Conservation (phyloP, 1,139 yeast genomes). For the Lodderomyces beijingensis region DNA sequence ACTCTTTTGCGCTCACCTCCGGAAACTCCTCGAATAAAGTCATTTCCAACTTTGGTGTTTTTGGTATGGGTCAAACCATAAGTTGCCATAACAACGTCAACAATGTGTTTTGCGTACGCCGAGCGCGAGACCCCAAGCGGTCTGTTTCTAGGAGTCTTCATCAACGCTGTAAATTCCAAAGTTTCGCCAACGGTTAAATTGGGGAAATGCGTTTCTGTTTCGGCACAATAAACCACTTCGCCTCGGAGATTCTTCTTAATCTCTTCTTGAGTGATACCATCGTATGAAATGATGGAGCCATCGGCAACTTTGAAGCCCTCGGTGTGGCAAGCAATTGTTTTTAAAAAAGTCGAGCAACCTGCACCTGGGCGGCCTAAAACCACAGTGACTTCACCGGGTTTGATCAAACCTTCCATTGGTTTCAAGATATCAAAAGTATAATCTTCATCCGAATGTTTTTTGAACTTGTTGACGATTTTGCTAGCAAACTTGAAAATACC, state of each 20-base stretch:
- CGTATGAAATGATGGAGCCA: conserved; percentile 38
- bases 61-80: conserved; percentile 20
- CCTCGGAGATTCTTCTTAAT: conserved; percentile 29
- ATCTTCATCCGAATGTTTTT: conserved; percentile 14
- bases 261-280: conserved; percentile 28
- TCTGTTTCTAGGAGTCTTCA: conserved; percentile 42
- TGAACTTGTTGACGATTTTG: conserved; percentile 21
- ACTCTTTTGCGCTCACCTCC: conserved; percentile 47
- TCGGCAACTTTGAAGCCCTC: conserved; percentile 63
- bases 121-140: conserved; percentile 31
- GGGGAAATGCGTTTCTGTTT: conserved; percentile 53
- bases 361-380: conserved; percentile 49
- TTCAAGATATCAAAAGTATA: conserved; percentile 27
- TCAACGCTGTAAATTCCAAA: conserved; percentile 37
- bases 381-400: conserved; percentile 70
- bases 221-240: conserved; percentile 58
- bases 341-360: conserved; percentile 77
- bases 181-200: conserved; percentile 51
- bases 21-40: conserved; percentile 35
- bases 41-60: conserved; percentile 24
- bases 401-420: conserved; percentile 31
- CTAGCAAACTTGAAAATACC: conserved; percentile 25
- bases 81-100: conserved; percentile 15
- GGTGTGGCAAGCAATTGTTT: conserved; percentile 65
- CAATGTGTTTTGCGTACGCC: conserved; percentile 32